A percentile compares a stretch with the other conserved stretches of the same genome.
Evolutionary conservation across 306 rosid genomes (phyloP).

Genomic region (Psophocarpus tetragonolobus): DNA sequence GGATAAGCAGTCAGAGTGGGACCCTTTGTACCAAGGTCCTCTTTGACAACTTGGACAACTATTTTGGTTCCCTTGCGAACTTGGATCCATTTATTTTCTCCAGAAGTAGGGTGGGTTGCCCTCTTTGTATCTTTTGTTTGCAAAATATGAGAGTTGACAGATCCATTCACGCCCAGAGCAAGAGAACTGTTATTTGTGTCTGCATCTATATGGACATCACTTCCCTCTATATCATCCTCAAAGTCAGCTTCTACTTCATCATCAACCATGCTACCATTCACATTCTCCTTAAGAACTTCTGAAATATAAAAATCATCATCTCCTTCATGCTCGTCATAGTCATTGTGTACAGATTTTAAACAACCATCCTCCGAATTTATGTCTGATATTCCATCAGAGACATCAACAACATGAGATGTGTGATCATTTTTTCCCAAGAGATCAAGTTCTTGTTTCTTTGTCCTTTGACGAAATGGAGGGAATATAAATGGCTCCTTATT

Average conservation of each 20-base stretch:
- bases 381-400: slow-evolving; percentile 43
- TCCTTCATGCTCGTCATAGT: slow-evolving; percentile 65
- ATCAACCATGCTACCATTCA: slow-evolving; percentile 59
- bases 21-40: slow-evolving; percentile 91
- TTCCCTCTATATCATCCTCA: slow-evolving; percentile 66
- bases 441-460: slow-evolving; percentile 51
- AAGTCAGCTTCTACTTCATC: slow-evolving; percentile 67
- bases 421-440: slow-evolving; percentile 44
- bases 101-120: slow-evolving; percentile 26
- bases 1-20: slow-evolving; percentile 89
- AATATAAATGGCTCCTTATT: slow-evolving; percentile 86
- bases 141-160: slow-evolving; percentile 49
- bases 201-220: slow-evolving; percentile 55
- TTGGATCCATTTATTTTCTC: slow-evolving; percentile 69
- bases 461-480: slow-evolving; percentile 75
- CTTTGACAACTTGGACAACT: slow-evolving; percentile 95
- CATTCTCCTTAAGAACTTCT: slow-evolving; percentile 58
- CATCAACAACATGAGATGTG: slow-evolving; percentile 35
- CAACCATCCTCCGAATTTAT: slow-evolving; percentile 49
- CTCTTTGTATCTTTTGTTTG: slow-evolving; percentile 53
- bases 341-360: slow-evolving; percentile 51
- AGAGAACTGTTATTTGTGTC: slow-evolving; percentile 41
- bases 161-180: slow-evolving; percentile 50
- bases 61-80: slow-evolving; percentile 91
- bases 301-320: slow-evolving; percentile 76